Evolutionary conservation across 164 flowering plant genomes (phyloP), one percentile per base, ranked within the genome.

Genomic region (Dillenia suffruticosa): DNA sequence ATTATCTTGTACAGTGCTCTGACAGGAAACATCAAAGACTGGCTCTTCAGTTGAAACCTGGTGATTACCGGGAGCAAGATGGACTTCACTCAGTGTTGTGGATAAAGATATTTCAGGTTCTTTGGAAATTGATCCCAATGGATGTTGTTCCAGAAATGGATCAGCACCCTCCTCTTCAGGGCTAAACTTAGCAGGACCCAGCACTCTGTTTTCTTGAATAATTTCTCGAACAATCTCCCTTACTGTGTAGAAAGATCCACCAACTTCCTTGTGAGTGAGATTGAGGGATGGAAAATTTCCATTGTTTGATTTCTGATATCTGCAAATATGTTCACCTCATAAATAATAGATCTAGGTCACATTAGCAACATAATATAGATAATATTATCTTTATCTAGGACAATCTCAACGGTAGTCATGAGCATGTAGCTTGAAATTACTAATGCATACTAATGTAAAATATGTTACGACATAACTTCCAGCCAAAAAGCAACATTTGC

Each of bases 221-320:
- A 94, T 70, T 65, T 94, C 98, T 46, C 96, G 74, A 48, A 91
- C 86, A 76, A 94, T 84, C 76, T 94, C 97, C 26, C 99, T 81
- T 5, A 94, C 84, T 9, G 88, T 91, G 65, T 94, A 94, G 72
- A 84, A 94, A 57, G 99, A 94, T 9, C 99, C 99, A 70, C 99
- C 97, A 61, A 89, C 96, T 77, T 94, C 96, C 77, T 86, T 91
- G 68, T 91, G 95, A 9, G 99, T 88, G 58, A 89, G 88, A 65
- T 70, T 86, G 50, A 91, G 81, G 9, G 97, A 89, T 57, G 98
- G 99, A 61, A 88, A 94, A 57, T 64, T 81, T 45, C 97, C 97
- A 72, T 77, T 67, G 63, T 91, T 89, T 72, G 73, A 72, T 3
- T 60, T 77, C 68, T 82, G 97, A 72, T 87, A 82, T 80, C 98